Percentiles rank a stretch among this genome's conserved stretches.
phyloP scores from a whole-genome alignment of 495 filamentous ascomycete species.

The Evernia prunastri region DNA sequence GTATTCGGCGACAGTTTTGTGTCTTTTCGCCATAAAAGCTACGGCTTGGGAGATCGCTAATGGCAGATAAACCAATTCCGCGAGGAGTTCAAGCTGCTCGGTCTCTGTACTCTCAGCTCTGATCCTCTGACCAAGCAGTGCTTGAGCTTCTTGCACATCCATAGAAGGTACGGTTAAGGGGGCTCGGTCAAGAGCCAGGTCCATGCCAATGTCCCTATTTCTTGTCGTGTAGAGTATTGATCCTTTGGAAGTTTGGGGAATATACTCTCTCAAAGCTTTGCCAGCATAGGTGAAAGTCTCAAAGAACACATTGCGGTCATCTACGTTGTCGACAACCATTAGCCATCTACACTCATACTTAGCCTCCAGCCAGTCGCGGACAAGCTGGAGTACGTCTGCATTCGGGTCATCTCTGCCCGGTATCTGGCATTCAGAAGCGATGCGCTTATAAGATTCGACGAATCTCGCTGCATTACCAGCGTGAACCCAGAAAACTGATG shows the following conservation, averaged over 20 bases:
- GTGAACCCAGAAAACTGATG: conserved; percentile 44
- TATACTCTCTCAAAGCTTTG: conserved; percentile 25
- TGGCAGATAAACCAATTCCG: conserved; percentile 32
- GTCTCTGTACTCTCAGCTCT: conserved; percentile 2
- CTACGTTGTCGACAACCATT: conserved; percentile 36
- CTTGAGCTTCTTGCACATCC: conserved; percentile 15
- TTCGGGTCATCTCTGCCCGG: conserved; percentile 13
- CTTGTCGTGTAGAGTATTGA: conserved; percentile 39
- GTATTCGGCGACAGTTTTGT: conserved; percentile 21
- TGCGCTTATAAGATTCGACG: conserved; percentile 38
- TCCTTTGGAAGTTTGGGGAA: conserved; percentile 36
- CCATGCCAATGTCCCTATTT: conserved; percentile 27
- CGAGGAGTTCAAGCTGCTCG: conserved; percentile 22
- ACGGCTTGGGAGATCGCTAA: conserved; percentile 34
- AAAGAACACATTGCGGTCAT: conserved; percentile 29
- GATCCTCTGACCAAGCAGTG: conserved; percentile 5
- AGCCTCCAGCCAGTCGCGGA: conserved; percentile 18
- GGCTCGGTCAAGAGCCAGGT: conserved; percentile 3
- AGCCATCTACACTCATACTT: conserved; percentile 27
- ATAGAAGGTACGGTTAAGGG: conserved; percentile 5
- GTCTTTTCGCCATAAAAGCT: conserved; percentile 31
- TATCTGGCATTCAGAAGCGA: conserved; percentile 33
- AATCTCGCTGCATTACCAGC: conserved; percentile 34
- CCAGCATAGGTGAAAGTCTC: conserved; percentile 7
- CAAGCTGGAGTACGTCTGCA: conserved; percentile 13